phyloP scores from a whole-genome alignment of 1,284 basidiomycete species.

The Trametes polyzona region DNA sequence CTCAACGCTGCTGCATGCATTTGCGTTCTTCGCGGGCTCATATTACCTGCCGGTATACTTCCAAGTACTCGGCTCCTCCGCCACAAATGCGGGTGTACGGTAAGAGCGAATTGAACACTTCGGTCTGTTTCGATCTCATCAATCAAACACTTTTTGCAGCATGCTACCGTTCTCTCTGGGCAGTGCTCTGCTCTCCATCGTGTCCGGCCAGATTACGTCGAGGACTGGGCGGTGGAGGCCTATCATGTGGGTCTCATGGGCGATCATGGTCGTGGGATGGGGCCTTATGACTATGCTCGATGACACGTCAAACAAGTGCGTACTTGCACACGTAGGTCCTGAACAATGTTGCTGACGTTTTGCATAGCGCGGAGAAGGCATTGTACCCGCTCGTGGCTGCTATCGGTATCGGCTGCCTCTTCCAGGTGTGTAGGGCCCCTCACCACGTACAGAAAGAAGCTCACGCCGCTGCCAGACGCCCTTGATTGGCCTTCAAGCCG shows the following conservation, averaged over 20 bases:
- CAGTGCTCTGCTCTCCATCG: slow-evolving; percentile 56
- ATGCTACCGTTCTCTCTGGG: slow-evolving; percentile 81
- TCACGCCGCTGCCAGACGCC: slow-evolving; percentile 61
- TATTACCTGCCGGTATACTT: slow-evolving; percentile 81
- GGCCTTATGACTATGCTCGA: slow-evolving; percentile 65
- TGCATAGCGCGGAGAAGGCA: slow-evolving; percentile 56
- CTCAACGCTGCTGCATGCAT: slow-evolving; percentile 65
- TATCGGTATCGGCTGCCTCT: slow-evolving; percentile 64
- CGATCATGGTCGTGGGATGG: slow-evolving; percentile 60
- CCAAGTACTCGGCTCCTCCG: slow-evolving; percentile 78
- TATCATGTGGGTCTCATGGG: slow-evolving; percentile 64
- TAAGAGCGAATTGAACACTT: slow-evolving; percentile 39
- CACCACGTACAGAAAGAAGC: no score
- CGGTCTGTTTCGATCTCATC: background rate
- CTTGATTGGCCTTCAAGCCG: slow-evolving; percentile 74
- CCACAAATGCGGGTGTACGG: slow-evolving; percentile 76
- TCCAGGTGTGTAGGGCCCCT: slow-evolving; percentile 49
- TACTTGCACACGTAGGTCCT: background rate
- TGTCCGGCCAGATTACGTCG: slow-evolving; percentile 64
- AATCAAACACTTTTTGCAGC: slow-evolving; percentile 37
- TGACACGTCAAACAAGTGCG: slow-evolving; percentile 50
- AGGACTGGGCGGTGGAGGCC: slow-evolving; percentile 65
- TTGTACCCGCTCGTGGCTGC: slow-evolving; percentile 64
- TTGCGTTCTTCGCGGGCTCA: slow-evolving; percentile 67
- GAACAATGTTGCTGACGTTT: background rate